Evolutionary conservation across 106 monocot species (phyloP).

Genomic region (Dendrobium catenatum): DNA sequence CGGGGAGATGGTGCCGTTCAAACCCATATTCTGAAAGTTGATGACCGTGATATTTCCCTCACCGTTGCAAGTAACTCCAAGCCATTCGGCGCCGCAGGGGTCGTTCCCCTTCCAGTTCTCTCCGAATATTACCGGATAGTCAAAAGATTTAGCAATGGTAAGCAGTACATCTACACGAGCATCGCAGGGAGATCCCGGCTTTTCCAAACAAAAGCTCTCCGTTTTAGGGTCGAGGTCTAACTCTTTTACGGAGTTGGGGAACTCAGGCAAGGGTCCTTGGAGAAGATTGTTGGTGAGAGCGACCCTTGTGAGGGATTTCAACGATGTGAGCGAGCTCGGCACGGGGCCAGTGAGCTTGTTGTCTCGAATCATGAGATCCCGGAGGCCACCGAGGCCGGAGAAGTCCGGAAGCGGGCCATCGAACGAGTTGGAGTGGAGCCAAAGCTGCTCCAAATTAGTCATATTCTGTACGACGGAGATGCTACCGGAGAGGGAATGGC

Average conservation of each 20-base stretch:
- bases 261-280: constrained; percentile 42
- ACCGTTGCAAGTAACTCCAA: constrained; percentile 42
- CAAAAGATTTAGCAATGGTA: constrained; percentile 20
- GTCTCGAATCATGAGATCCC: constrained; percentile 47
- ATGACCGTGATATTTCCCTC: constrained; percentile 38
- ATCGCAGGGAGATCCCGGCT: constrained; percentile 37
- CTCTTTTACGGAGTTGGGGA: constrained; percentile 7
- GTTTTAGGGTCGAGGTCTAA: constrained; percentile 26
- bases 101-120: constrained; percentile 58
- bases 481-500: constrained; percentile 20
- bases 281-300: constrained; percentile 47
- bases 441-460: constrained; percentile 36
- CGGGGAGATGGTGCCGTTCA: constrained; percentile 43
- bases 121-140: constrained; percentile 39
- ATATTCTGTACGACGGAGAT: constrained; percentile 39
- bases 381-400: constrained; percentile 22
- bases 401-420: constrained; percentile 54
- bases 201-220: constrained; percentile 45
- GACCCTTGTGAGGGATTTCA: constrained; percentile 19
- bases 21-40: constrained; percentile 47
- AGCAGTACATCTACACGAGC: constrained; percentile 31
- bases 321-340: constrained; percentile 20
- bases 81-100: constrained; percentile 44
- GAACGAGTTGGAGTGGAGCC: constrained; percentile 59
- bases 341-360: constrained; percentile 49